Base-by-base conservation (phyloP, 805 yeast genomes). In the Komagataella pseudopastoris region DNA sequence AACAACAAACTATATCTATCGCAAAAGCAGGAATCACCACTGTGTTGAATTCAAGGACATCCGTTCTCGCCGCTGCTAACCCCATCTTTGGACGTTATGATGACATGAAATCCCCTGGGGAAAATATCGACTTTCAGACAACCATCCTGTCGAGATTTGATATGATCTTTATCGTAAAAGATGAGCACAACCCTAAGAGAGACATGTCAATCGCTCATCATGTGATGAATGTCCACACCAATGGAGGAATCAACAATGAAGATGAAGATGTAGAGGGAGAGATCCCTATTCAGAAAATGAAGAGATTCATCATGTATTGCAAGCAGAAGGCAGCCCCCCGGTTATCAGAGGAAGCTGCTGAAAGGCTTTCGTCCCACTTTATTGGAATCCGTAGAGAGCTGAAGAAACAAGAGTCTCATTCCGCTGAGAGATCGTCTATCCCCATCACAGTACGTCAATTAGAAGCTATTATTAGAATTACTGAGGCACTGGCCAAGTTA, bases 11-110 rank as follows among this genome's bases (percentile, higher is more conserved):
- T 0, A 93, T 93, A 54, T 91, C 98, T 12, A 90, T 93, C 65
- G 99, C 99, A 36, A 93, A 93, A 66, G 99, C 99, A 7, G 99
- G 99, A 66, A 93, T 93, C 59, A 93, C 98, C 2, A 93, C 99
- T 0, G 90, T 93, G 52, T 75, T 93, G 59, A 93, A 93, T 67
- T 93, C 99, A 3, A 78, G 99, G 69, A 93, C 99, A 0, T 83
- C 96, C 43, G 99, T 93, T 3, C 72, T 93, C 48, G 99, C 99
- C 0, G 99, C 99, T 22, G 99, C 99, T 6, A 93, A 93, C 68
- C 99, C 99, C 3, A 81, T 89, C 45, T 93, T 85, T 66, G 99
- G 99, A 54, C 78, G 98, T 56, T 93, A 93, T 66, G 98, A 93
- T 66, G 97, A 91, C 56, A 78, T 86, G 74, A 91, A 89, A 67